Conservation (phyloP, 768 basidiomycete genomes). For the Botryobasidium botryosum region DNA sequence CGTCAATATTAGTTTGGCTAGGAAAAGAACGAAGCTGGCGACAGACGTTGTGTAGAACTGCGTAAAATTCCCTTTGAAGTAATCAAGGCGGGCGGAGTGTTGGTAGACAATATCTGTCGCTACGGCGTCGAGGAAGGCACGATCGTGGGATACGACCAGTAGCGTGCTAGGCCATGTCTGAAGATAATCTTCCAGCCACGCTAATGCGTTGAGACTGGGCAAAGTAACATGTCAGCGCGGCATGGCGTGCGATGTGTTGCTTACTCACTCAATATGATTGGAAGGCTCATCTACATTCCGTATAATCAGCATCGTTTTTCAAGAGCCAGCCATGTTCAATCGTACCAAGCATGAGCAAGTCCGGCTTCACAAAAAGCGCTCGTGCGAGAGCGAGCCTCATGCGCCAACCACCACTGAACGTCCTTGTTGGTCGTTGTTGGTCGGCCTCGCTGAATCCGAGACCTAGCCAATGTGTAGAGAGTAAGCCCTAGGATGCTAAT, state of each 20-base stretch:
- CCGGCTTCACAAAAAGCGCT: conserved; percentile 83
- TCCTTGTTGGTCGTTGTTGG: conserved; percentile 64
- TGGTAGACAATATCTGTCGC: conserved; percentile 98
- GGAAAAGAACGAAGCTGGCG: background rate
- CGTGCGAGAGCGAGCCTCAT: conserved; percentile 94
- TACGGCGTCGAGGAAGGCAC: conserved; percentile 90
- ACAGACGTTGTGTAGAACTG: conserved; percentile 84
- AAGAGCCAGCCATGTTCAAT: conserved; percentile 37
- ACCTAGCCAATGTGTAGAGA: conserved; percentile 27
- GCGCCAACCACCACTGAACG: conserved; percentile 97
- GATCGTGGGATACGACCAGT: conserved; percentile 93
- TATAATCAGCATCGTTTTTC: conserved; percentile 24
- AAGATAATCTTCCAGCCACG: conserved; percentile 94
- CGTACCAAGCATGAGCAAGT: conserved; percentile 29
- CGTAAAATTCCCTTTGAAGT: conserved; percentile 98
- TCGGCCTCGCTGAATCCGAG: conserved; percentile 84
- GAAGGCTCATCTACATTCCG: conserved; percentile 79
- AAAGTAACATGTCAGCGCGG: background rate
- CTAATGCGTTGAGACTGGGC: conserved; percentile 77
- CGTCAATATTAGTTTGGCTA: background rate
- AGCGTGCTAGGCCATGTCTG: conserved; percentile 89
- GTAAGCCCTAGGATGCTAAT: conserved; percentile 6
- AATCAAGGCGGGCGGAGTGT: conserved; percentile 82
- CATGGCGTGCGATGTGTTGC: background rate
- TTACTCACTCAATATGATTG: conserved; percentile 60